Base-by-base conservation (phyloP, 805 yeast species). In the Saccharomyces kudriavzevii region DNA sequence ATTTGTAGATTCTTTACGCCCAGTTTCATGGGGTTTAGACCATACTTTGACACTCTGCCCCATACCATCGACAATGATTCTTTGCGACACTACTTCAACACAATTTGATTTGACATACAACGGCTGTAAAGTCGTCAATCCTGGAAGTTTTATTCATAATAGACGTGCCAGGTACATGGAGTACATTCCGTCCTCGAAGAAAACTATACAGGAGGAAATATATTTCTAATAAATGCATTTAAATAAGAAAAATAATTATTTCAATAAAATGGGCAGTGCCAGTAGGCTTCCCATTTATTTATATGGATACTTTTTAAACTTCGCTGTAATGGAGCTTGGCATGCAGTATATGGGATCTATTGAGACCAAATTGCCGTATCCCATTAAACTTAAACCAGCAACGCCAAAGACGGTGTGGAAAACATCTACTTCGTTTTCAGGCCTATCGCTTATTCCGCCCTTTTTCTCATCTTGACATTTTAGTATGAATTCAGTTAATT, bases 361-460 rank as follows among this genome's bases (percentile, higher is more conserved):
- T 4, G 75, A 73, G n/a, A 70, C 76, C 27, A 92, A 71, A 48
- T 75, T 71, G 17, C 80, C 82, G 53, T 71, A 80, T 2, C 86
- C 87, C 70, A 91, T 75, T 51, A 94, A 70, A 63, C 95, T 84
- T 54, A 94, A 73, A 0, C 97, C 99, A 0, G 97, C 85, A 22
- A 92, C 72, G 0, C 96, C 96, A 70, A 94, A 94, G 17, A 85
- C 75, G 0, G 99, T 94, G 66, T 94, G 99, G 66, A 82, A 94
- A 0, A 94, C 94, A 66, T 94, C 99, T 1, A 84, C 91, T 67
- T 86, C 89, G 65, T 95, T 90, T 47, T 84, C 96, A 9, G 89
- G 87, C 25, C 99, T 74, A 69, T 94, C 99, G 55, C 96, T 84
- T 43, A 94, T 85, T 0, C 99, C 99, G 30, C 99, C 99, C 11